Evolutionary conservation across 176 grass and related monocot species (phyloP).

Genomic region (Leersia perrieri): DNA sequence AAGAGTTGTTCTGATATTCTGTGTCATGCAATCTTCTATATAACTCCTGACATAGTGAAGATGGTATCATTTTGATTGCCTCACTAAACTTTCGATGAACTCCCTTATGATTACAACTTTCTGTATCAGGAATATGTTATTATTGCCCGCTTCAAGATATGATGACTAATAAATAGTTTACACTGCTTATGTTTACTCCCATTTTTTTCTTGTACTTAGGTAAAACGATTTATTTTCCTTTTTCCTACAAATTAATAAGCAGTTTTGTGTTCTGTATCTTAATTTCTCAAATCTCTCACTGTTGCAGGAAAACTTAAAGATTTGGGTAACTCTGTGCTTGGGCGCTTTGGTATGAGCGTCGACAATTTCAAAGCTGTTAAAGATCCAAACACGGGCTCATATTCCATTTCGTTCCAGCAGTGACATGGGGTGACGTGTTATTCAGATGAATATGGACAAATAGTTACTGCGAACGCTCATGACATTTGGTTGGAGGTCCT

Average conservation of each 20-base stretch:
- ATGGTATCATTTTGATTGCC: not conserved
- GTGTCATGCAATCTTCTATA: not conserved
- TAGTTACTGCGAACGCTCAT: not conserved
- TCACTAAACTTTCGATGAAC: too few relatives aligned
- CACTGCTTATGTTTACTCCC: too few relatives aligned
- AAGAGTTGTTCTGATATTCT: not conserved
- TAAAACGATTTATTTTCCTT: too few relatives aligned
- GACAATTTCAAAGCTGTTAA: slow-evolving; percentile 80
- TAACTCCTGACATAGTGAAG: not conserved
- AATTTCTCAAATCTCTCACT: not conserved
- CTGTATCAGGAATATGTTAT: too few relatives aligned
- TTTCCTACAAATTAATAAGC: too few relatives aligned
- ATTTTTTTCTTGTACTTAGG: too few relatives aligned
- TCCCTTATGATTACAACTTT: too few relatives aligned
- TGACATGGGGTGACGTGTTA: not conserved
- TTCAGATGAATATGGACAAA: not conserved
- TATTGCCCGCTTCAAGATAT: too few relatives aligned
- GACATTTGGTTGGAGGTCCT: not conserved
- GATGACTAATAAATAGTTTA: too few relatives aligned
- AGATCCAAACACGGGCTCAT: slow-evolving; percentile 80
- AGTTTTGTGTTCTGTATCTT: not conserved
- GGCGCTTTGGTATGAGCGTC: slow-evolving; percentile 70
- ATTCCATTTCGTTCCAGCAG: slow-evolving; percentile 67
- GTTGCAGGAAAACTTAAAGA: slow-evolving; percentile 78
- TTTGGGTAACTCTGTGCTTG: slow-evolving; percentile 71